Conservation (phyloP, 352 stramenopile species). For the Globisporangium cylindrosporum region DNA sequence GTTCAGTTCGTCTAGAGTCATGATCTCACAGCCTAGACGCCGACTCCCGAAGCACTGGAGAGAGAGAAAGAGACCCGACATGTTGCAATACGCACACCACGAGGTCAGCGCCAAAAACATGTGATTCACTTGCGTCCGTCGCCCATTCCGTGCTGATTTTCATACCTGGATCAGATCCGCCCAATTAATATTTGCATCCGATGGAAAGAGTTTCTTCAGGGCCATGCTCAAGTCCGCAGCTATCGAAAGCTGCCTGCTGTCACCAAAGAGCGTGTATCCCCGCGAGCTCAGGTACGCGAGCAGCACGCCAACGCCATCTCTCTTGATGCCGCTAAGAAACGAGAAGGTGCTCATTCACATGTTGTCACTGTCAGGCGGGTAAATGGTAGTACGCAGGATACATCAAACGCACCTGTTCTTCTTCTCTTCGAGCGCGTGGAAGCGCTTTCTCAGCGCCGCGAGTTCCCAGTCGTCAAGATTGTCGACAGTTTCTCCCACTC, state of each 20-base stretch:
- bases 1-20: slow-evolving; percentile 26
- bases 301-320: slow-evolving; percentile 5
- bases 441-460: slow-evolving; percentile 45
- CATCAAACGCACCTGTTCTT: slow-evolving; percentile 30
- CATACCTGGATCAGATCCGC: slow-evolving; percentile 17
- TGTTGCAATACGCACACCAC: too few relatives aligned
- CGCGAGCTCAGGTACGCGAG: slow-evolving; percentile 6
- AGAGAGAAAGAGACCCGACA: background rate
- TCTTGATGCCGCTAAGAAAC: slow-evolving; percentile 11
- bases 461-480: slow-evolving; percentile 53
- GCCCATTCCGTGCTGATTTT: too few relatives aligned
- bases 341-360: background rate
- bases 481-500: slow-evolving; percentile 14
- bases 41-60: slow-evolving; percentile 26
- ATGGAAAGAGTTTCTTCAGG: slow-evolving; percentile 15
- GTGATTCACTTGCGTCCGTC: too few relatives aligned
- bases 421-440: slow-evolving; percentile 40
- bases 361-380: background rate
- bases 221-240: background rate
- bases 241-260: background rate
- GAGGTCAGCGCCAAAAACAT: too few relatives aligned
- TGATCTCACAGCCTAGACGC: slow-evolving; percentile 27
- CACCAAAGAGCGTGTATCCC: slow-evolving; percentile 6
- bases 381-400: background rate
- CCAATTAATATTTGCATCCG: slow-evolving; percentile 12